Conservation (phyloP, 2,329 filamentous ascomycete species). For the Lecanosticta acicola region DNA sequence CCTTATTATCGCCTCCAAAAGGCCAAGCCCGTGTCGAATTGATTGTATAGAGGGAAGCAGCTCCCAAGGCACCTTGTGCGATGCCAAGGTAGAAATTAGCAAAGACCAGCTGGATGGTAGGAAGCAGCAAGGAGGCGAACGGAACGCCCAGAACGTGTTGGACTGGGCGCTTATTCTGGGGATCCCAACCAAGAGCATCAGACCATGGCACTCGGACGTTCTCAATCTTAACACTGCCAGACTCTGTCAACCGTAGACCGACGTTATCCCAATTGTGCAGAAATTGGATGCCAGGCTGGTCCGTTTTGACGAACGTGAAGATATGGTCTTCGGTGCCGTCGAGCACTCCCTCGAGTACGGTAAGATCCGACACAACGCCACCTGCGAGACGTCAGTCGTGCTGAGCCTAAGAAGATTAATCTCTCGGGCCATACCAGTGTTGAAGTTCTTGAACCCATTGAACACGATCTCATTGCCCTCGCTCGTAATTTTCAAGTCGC, state of each 20-base stretch:
- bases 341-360: conserved; percentile 59
- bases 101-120: conserved; percentile 61
- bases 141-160: conserved; percentile 48
- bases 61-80: conserved; percentile 52
- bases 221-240: conserved; percentile 56
- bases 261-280: conserved; percentile 60
- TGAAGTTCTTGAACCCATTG: conserved; percentile 61
- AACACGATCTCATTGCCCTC: conserved; percentile 54
- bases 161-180: conserved; percentile 46
- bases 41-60: conserved; percentile 52
- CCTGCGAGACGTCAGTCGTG: conserved; percentile 23
- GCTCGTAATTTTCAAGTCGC: conserved; percentile 52
- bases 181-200: conserved; percentile 59
- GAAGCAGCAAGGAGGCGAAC: conserved; percentile 54
- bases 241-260: conserved; percentile 59
- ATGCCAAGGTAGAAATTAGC: conserved; percentile 62
- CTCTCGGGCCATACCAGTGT: conserved; percentile 42
- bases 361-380: conserved; percentile 60
- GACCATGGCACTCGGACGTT: conserved; percentile 54
- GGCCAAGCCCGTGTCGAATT: conserved; percentile 58
- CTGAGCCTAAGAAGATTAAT: background rate
- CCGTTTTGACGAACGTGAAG: conserved; percentile 56
- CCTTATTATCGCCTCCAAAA: conserved; percentile 58
- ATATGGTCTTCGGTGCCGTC: conserved; percentile 56
- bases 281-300: conserved; percentile 54